Base-by-base conservation (phyloP, 1,284 basidiomycete species). In the Tylopilus sp. region DNA sequence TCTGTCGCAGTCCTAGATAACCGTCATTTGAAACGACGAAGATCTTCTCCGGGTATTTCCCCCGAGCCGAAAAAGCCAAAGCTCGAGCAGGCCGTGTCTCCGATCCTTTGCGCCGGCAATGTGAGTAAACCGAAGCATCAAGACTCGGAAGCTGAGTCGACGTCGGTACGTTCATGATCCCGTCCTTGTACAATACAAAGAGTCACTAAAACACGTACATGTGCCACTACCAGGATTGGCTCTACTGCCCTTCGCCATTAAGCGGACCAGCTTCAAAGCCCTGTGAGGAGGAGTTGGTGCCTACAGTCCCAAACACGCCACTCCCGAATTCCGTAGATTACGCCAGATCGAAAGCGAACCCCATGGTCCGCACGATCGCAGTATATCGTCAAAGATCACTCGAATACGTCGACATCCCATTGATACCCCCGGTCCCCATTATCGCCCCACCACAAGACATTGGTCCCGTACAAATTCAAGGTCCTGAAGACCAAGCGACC, bases 361-460 rank as follows among this genome's bases (percentile, higher is more conserved):
- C 75, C 3, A 24, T 79, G 38, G n/a, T 24, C 26, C 74, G 75
- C 49, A 79, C 77, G 6, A 38, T 72, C 4, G 36, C 57, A 22
- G 10, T 69, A 9, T 60, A 69, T 19, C 58, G 41, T 8, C 63
- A 16, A 3, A 58, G 63, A 56, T 67, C 74, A 22, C n/a, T n/a
- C 22, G 36, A 33, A 51, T 52, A n/a, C n/a, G n/a, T n/a, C n/a
- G n/a, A n/a, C 3, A 12, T 56, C 1, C 60, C 62, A 1, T 4
- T 15, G n/a, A 77, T 76, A 3, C 67, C 74, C 5, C 57, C 69
- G 0, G 81, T 89, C 0, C 87, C 88, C 0, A 81, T 87, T 63
- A 83, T 89, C n/a, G 86, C 86, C 0, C 88, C 87, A 4, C 86
- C 88, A 0, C 53, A 69, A 2, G 69, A 68, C 68, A 79, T 64